Evolutionary conservation across 2,329 filamentous ascomycete genomes (phyloP).

Genomic region (Cordyceps farinosa): DNA sequence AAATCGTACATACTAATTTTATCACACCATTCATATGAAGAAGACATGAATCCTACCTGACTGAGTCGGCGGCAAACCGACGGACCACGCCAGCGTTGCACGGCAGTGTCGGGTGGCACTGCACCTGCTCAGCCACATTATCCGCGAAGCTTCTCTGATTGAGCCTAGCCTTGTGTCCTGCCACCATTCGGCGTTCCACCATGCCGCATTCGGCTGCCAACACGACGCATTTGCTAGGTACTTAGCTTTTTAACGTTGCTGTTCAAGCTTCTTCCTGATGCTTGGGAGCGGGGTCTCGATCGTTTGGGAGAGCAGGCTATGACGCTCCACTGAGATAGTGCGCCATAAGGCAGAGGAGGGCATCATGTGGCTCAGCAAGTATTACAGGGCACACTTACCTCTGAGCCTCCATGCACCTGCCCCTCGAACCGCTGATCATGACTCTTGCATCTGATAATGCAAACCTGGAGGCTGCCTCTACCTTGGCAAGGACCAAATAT

Average conservation of each 20-base stretch:
- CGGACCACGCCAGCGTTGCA: background rate
- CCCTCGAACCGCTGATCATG: constrained; percentile 2
- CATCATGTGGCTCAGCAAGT: background rate
- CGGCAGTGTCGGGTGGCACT: background rate
- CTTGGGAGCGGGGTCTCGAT: background rate
- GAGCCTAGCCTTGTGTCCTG: background rate
- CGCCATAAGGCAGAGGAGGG: background rate
- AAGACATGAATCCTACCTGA: background rate
- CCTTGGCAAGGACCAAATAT: background rate
- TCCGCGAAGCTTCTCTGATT: background rate
- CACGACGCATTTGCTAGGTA: background rate
- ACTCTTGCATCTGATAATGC: background rate
- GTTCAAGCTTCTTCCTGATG: background rate
- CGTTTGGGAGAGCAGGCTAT: background rate
- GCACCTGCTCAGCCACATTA: background rate
- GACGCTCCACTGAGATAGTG: background rate
- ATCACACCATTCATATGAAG: background rate
- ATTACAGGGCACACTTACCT: background rate
- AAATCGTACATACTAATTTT: background rate
- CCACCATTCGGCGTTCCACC: background rate
- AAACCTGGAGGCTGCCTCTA: background rate
- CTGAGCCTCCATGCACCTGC: background rate
- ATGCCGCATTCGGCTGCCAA: background rate
- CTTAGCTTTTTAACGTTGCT: background rate
- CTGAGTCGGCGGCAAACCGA: background rate